Evolutionary conservation across 148 eudicot species (phyloP), one percentile per base, ranked within the genome.

Genomic region (Mesembryanthemum crystallinum): DNA sequence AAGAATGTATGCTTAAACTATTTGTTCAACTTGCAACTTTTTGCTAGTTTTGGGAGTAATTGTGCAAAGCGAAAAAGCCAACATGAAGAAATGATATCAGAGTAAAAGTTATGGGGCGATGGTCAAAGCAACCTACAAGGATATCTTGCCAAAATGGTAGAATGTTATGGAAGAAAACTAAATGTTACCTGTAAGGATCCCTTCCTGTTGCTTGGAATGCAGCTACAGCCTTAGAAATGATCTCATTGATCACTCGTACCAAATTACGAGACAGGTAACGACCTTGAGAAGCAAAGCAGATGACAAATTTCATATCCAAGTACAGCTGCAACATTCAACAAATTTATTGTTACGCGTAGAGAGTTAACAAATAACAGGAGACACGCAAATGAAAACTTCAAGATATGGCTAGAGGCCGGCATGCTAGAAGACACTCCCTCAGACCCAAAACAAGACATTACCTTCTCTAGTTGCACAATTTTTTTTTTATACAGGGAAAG

Each of bases 221-320:
- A 65, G 86, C 71, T 66, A 94, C 33, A 73, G 90, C 98, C 78
- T 87, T 94, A 32, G 87, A 75, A 75, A 94, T 88, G 77, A 94
- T 90, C 76, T 88, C 98, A 74, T 91, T 91, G 64, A 94, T 85
- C 35, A 85, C 93, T n/a, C 98, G 92, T 51, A 84, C 82, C 81
- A 91, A 77, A 81, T 91, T 89, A 79, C 98, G 89, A 72, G 98
- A 94, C 55, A 91, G 73, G 86, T 89, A 94, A 59, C 97, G 97
- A 61, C 97, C 98, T 89, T 89, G 94, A 43, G 94, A 89, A 77
- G 98, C 92, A 78, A 94, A 94, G 84, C 88, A 86, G 70, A 87
- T 88, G 77, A 94, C 91, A 78, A 94, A 94, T 79, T 88, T 89
- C 98, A 94, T 91, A 86, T 94, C 98, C 91, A 94, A 78, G 84